A percentile compares a stretch with the other conserved stretches of the same genome.
phyloP scores from a whole-genome alignment of 768 basidiomycete genomes.

The Rossbeevera mucosa region DNA sequence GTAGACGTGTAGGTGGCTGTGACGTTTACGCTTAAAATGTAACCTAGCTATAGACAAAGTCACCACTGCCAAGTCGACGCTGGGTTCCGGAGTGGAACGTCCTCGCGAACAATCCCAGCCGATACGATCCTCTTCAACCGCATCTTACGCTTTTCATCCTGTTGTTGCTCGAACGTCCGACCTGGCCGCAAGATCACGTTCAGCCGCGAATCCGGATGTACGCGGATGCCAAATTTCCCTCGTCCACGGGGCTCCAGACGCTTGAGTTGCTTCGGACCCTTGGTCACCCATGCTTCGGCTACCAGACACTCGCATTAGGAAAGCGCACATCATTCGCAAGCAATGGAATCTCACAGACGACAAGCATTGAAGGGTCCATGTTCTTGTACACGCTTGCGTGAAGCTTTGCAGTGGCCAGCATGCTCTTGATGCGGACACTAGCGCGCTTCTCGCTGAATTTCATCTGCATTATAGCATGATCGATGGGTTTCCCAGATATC shows the following conservation, averaged over 20 bases:
- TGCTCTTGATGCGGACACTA: conserved; percentile 79
- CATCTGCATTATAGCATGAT: conserved; percentile 96
- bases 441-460: conserved; percentile 92
- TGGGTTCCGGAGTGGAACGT: conserved; percentile 72
- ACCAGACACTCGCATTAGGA: conserved; percentile 7
- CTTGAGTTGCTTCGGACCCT: conserved; percentile 60
- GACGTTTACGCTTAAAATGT: conserved; percentile 8
- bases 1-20: conserved; percentile 23
- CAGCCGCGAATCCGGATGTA: conserved; percentile 71
- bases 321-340: not conserved
- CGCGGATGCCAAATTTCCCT: conserved; percentile 71
- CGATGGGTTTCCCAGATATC: conserved; percentile 87
- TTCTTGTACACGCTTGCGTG: conserved; percentile 78
- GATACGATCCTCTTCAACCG: conserved; percentile 76
- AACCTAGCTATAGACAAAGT: not conserved
- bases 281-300: conserved; percentile 96
- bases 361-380: conserved; percentile 62
- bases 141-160: conserved; percentile 56
- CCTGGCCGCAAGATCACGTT: conserved; percentile 78
- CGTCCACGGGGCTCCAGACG: conserved; percentile 81
- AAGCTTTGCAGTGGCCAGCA: conserved; percentile 81
- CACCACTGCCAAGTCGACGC: conserved; percentile 76
- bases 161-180: conserved; percentile 66
- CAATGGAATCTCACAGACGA: conserved; percentile 60
- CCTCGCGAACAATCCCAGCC: conserved; percentile 74